Evolutionary conservation across 257 asterid species (phyloP).

Genomic region (Catharanthus roseus): DNA sequence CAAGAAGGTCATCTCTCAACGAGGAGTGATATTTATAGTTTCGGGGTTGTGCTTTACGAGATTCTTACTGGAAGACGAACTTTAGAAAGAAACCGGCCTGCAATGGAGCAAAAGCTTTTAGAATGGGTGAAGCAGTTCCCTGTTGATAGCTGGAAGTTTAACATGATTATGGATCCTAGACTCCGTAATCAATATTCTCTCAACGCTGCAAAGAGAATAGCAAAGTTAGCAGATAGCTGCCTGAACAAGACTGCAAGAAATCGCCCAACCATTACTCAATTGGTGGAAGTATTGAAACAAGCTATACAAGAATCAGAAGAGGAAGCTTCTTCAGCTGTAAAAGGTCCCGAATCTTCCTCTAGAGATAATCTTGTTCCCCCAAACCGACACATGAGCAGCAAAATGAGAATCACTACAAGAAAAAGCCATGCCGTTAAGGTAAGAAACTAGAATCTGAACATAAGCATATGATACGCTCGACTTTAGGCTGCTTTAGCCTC

Average conservation of each 20-base stretch:
- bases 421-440: conserved; percentile 16
- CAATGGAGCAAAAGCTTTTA: conserved; percentile 57
- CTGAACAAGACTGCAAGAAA: conserved; percentile 58
- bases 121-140: conserved; percentile 84
- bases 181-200: conserved; percentile 55
- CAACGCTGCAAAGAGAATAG: conserved; percentile 59
- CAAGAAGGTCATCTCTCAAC: conserved; percentile 68
- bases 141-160: conserved; percentile 49
- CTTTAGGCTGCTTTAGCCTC: no score
- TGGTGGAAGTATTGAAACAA: conserved; percentile 63
- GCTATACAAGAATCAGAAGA: conserved; percentile 60
- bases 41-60: conserved; percentile 88
- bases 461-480: not conserved
- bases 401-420: conserved; percentile 15
- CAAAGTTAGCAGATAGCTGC: conserved; percentile 75
- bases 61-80: conserved; percentile 76
- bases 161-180: conserved; percentile 70
- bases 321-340: conserved; percentile 21
- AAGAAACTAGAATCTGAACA: not conserved
- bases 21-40: conserved; percentile 83
- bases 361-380: conserved; percentile 13
- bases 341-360: conserved; percentile 20
- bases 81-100: conserved; percentile 60
- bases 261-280: conserved; percentile 67
- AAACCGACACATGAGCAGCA: conserved; percentile 10